phyloP scores from a whole-genome alignment of 768 basidiomycete species.

The Tubosaeta sp. region DNA sequence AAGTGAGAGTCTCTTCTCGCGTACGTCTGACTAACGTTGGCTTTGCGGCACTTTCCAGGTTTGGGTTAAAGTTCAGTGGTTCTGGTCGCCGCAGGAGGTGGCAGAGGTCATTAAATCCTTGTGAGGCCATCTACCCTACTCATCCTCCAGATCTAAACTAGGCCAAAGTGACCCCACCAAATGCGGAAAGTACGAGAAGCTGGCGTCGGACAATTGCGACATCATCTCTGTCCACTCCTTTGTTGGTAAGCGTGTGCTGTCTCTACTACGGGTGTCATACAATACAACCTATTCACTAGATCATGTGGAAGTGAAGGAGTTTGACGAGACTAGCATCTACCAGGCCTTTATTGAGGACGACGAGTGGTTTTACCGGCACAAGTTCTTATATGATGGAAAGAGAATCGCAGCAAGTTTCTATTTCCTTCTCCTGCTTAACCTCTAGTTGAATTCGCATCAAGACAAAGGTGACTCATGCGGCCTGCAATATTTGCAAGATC shows the following conservation, averaged over 20 bases:
- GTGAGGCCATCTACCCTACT: conserved; percentile 31
- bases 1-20: conserved; percentile 21
- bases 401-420: conserved; percentile 34
- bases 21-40: neutral
- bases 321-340: conserved; percentile 37
- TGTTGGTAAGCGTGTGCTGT: conserved; percentile 34
- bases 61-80: conserved; percentile 55
- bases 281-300: conserved; percentile 22
- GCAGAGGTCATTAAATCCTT: conserved; percentile 42
- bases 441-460: conserved; percentile 15
- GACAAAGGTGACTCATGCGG: conserved; percentile 37
- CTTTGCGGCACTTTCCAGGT: conserved; percentile 34
- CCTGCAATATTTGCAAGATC: conserved; percentile 41
- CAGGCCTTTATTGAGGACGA: conserved; percentile 38
- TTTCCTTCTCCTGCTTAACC: neutral
- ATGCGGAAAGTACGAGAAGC: conserved; percentile 46
- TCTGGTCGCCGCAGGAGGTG: conserved; percentile 48
- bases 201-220: conserved; percentile 48
- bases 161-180: conserved; percentile 33
- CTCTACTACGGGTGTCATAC: neutral
- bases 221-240: conserved; percentile 43
- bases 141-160: neutral
- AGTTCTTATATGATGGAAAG: conserved; percentile 32
- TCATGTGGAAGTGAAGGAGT: conserved; percentile 29
- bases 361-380: conserved; percentile 47